Evolutionary conservation across 1,139 yeast species (phyloP).

Genomic region (Casaregolazyma suthepensis): DNA sequence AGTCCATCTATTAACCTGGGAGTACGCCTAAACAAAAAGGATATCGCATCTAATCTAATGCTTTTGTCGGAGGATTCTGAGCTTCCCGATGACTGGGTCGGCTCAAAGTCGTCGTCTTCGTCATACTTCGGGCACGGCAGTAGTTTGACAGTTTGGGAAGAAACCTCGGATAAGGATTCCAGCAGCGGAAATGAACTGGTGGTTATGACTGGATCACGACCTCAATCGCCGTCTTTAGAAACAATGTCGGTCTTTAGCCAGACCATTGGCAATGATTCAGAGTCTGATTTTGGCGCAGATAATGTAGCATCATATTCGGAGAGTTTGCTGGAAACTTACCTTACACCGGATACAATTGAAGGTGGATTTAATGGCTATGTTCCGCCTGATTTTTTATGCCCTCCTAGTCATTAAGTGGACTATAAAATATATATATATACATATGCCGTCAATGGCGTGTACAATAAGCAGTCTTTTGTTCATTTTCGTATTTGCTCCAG

Average conservation of each 20-base stretch:
- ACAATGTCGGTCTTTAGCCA: neutral
- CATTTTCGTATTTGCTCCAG: too few relatives aligned
- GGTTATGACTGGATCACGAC: neutral
- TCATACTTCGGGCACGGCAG: neutral
- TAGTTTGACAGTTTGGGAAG: conserved; percentile 4
- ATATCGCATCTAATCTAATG: conserved; percentile 8
- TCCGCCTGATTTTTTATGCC: conserved; percentile 23
- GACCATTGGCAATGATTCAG: neutral
- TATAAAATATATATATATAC: conserved; percentile 18
- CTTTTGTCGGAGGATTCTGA: conserved; percentile 6
- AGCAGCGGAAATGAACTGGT: conserved; percentile 5
- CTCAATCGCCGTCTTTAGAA: conserved; percentile 1
- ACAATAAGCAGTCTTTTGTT: neutral
- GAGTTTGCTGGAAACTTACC: conserved; percentile 20
- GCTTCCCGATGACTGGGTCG: conserved; percentile 4
- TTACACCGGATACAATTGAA: conserved; percentile 24
- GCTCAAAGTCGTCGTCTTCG: neutral
- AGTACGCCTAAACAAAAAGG: conserved; percentile 1
- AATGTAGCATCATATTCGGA: conserved; percentile 11
- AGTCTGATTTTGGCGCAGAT: neutral
- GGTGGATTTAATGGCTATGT: conserved; percentile 11
- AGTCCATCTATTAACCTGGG: conserved; percentile 3
- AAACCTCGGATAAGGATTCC: conserved; percentile 4
- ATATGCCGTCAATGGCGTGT: neutral
- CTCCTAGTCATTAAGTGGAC: conserved; percentile 15